These are phyloP conservation scores for Mangifera indica DNA, from an alignment of 345 rosid genomes.

Conservation along the genomic window DNA sequence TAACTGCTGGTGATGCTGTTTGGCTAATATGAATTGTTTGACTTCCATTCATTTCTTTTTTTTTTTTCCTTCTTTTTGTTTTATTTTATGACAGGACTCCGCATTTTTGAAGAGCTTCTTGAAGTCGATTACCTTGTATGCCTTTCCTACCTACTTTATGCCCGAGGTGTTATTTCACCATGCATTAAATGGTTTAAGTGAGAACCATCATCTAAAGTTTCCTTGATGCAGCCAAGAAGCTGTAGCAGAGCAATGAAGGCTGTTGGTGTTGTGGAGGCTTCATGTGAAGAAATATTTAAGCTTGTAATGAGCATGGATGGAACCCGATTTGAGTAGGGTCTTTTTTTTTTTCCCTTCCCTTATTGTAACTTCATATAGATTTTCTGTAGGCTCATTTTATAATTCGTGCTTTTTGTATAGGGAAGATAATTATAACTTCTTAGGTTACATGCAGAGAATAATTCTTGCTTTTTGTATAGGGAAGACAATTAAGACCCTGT, in stretches of 20 bases:
- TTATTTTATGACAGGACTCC: slow-evolving; percentile 61
- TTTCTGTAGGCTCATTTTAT: not conserved
- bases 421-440: too few species aligned
- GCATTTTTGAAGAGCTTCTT: slow-evolving; percentile 98
- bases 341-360: slow-evolving; percentile 37
- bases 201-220: slow-evolving; percentile 25
- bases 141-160: slow-evolving; percentile 25
- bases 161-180: slow-evolving; percentile 16
- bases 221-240: slow-evolving; percentile 88
- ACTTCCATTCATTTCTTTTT: slow-evolving; percentile 6
- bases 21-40: slow-evolving; percentile 9
- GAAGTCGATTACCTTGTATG: slow-evolving; percentile 99
- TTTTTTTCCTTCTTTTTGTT: slow-evolving; percentile 17
- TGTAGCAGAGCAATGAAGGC: slow-evolving; percentile 99
- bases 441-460: too few species aligned
- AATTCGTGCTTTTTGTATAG: too few species aligned
- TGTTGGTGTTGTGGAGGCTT: slow-evolving; percentile 97
- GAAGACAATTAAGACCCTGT: too few species aligned
- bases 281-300: slow-evolving; percentile 96
- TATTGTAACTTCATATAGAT: not conserved
- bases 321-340: slow-evolving; percentile 96
- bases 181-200: slow-evolving; percentile 22
- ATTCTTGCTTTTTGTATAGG: too few species aligned
- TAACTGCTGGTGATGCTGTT: slow-evolving; percentile 10
- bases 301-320: slow-evolving; percentile 99